phyloP scores from a whole-genome alignment of 2,329 filamentous ascomycete genomes.

The Fusarium graminum region DNA sequence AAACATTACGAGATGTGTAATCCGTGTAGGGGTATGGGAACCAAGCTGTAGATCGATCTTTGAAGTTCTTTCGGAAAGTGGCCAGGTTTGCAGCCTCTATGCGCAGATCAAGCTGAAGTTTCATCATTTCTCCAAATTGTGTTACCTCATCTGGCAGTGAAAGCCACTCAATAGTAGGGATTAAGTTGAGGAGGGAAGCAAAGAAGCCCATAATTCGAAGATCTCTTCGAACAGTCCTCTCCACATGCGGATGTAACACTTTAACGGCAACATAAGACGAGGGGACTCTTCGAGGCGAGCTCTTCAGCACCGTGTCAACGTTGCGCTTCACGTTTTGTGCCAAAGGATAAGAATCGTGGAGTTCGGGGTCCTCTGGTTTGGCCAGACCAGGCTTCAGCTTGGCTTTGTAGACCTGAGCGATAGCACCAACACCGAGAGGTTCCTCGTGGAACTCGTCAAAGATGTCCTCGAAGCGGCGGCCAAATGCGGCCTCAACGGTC shows the following conservation, averaged over 20 bases:
- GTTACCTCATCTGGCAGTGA: constrained; percentile 93
- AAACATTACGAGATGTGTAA: constrained; percentile 90
- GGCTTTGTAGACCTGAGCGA: constrained; percentile 97
- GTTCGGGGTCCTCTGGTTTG: constrained; percentile 70
- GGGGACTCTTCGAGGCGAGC: constrained; percentile 84
- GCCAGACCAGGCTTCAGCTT: constrained; percentile 86
- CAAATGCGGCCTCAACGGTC: constrained; percentile 86
- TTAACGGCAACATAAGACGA: constrained; percentile 96
- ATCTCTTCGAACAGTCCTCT: constrained; percentile 90
- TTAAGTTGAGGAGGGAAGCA: constrained; percentile 82
- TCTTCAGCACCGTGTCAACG: constrained; percentile 88
- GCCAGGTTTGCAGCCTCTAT: constrained; percentile 94
- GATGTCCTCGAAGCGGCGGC: constrained; percentile 85
- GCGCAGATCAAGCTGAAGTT: constrained; percentile 91
- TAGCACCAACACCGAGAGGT: constrained; percentile 92
- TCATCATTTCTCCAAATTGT: constrained; percentile 99
- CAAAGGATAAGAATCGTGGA: constrained; percentile 63
- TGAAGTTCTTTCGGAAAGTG: constrained; percentile 91
- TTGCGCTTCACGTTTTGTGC: constrained; percentile 80
- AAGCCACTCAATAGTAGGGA: constrained; percentile 97
- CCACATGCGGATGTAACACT: constrained; percentile 91
- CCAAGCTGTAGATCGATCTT: constrained; percentile 89
- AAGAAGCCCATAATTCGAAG: constrained; percentile 95
- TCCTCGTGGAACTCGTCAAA: constrained; percentile 95
- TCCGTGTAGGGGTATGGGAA: constrained; percentile 95